Percentiles rank a stretch among this genome's conserved stretches.
phyloP scores from a whole-genome alignment of 192 early-diverging fungal genomes.

The Coemansia sp. region DNA sequence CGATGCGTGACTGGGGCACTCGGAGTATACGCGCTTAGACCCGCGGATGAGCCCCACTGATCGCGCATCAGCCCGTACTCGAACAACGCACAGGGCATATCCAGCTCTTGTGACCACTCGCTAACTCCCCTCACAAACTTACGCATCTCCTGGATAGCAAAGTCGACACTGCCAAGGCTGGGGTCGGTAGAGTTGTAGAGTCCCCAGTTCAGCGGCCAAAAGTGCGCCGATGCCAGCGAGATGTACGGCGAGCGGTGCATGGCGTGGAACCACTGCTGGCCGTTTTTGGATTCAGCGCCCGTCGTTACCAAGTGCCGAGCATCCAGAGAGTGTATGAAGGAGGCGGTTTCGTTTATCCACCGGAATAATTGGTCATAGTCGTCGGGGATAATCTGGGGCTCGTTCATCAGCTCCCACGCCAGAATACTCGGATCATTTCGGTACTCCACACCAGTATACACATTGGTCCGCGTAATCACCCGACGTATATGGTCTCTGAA shows the following conservation, averaged over 20 bases:
- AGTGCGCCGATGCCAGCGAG: conserved; percentile 61
- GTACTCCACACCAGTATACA: conserved; percentile 58
- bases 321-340: conserved; percentile 57
- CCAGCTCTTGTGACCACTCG: conserved; percentile 55
- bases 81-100: conserved; percentile 61
- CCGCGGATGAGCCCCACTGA: conserved; percentile 39
- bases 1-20: conserved; percentile 57
- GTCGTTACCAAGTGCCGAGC: conserved; percentile 63
- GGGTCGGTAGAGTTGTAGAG: conserved; percentile 61
- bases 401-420: conserved; percentile 75
- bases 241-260: conserved; percentile 57
- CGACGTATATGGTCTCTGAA: conserved; percentile 57
- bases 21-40: conserved; percentile 48
- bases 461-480: conserved; percentile 58
- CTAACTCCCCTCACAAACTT: conserved; percentile 52
- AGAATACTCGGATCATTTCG: conserved; percentile 64
- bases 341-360: conserved; percentile 62
- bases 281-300: conserved; percentile 69
- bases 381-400: conserved; percentile 60
- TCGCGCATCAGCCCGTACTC: conserved; percentile 65
- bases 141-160: conserved; percentile 48
- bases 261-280: conserved; percentile 55
- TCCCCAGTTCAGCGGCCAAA: conserved; percentile 64
- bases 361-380: conserved; percentile 19
- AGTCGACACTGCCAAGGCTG: conserved; percentile 26